Base-by-base conservation (phyloP, 2,329 filamentous ascomycete species). In the Pyrenochaeta sp. region DNA sequence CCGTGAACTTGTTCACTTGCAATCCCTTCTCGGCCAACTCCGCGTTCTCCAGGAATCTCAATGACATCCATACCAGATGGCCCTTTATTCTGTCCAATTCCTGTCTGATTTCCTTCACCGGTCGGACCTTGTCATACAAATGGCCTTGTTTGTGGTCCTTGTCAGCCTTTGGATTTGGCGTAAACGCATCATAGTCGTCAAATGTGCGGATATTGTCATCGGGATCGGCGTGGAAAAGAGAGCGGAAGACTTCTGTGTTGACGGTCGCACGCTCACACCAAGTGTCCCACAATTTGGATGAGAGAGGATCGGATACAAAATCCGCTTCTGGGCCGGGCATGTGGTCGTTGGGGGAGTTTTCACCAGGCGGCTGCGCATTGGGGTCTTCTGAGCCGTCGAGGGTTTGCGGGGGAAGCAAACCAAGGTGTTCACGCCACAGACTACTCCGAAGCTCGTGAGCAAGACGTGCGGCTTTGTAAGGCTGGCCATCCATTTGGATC, bases 11-110 rank as follows among this genome's bases (percentile, higher is more conserved):
- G 74, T 98, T 98, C 35, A 98, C 87, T 76, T 92, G 88, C 75
- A 98, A 69, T 0, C 94, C 93, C 67, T 85, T 86, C 79, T 97
- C 93, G 0, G 93, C 93, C 92, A 98, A 96, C 66, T 91, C 84
- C 0, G 88, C 92, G 60, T 96, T 87, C 66, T 85, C 83, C 70
- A 98, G 76, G 72, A 97, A 98, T 40, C 92, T 86, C 67, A 98
- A 75, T n/a, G 92, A 92, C 88, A 97, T 94, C 91, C 91, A 96
- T 6, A 98, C 94, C 35, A 98, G 75, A 79, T 98, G 94, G 0
- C 94, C 94, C 77, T 87, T 88, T 63, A 98, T 86, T 69, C 89
- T 83, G 66, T 92, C 87, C 44, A 98, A 79, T 74, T 94, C 92
- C 61, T 83, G 75, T 14, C 90, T 84, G 6, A 95, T 87, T 49